Base-by-base conservation (phyloP, 805 yeast genomes). In the Candida quercuum region DNA sequence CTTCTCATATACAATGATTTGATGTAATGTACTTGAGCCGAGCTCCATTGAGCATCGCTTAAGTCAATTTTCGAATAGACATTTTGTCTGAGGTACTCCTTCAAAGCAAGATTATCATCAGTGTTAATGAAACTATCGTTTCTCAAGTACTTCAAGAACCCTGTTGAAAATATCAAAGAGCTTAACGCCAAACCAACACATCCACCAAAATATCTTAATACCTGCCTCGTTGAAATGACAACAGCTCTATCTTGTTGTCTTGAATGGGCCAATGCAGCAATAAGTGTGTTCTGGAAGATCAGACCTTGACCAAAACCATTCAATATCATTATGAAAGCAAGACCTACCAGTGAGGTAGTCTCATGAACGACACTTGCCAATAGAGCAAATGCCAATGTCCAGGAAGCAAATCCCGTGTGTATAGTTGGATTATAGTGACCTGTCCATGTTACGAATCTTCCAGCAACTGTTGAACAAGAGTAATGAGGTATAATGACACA, bases 221-320 rank as follows among this genome's bases (percentile, higher is more conserved):
- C 74, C 46, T 75, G 76, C 50, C 83, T 62, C 2, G 77, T 62
- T 4, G 78, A 66, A 5, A 76, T 74, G 3, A 74, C 74, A 13
- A 76, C 76, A 0, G 82, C 79, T 33, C 84, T 52, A 42, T 77
- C 81, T 4, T 67, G 58, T 36, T 67, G 65, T 21, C 49, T 57
- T 8, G 76, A 64, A 41, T 72, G 74, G 1, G 81, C 78, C 47
- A 74, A 79, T n/a, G 69, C 64, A 1, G 79, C 81, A 9, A 76
- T 32, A 6, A 45, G 16, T 2, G 48, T 45, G 2, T 41, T 39
- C 25, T 45, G 48, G 9, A 45, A 39, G 20, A 44, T 42, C 14
- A 29, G 26, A 12, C 48, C 48, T 7, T 36, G 21, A 10, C 69
- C 81, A 9, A 66, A 32, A 22, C 76, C 73, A 29, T 55, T 48